Evolutionary conservation across 805 yeast species (phyloP).

Genomic region (Metschnikowia picachoensis): DNA sequence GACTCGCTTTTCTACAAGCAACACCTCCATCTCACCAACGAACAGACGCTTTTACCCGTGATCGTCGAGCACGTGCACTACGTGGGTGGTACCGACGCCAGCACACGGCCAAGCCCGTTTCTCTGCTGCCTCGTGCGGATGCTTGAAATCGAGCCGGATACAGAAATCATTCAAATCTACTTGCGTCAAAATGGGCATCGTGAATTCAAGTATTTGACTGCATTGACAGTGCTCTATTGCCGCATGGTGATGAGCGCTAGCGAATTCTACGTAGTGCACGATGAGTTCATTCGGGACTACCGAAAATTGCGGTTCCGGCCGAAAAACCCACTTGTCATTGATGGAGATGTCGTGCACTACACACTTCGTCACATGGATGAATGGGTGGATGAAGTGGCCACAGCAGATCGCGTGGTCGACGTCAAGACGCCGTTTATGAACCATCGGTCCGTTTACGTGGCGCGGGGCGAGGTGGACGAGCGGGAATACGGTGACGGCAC

Average conservation of each 20-base stretch:
- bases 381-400: slow-evolving; percentile 59
- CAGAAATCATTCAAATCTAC: slow-evolving; percentile 51
- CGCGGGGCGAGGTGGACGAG: slow-evolving; percentile 37
- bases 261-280: slow-evolving; percentile 42
- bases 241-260: slow-evolving; percentile 42
- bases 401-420: slow-evolving; percentile 61
- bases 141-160: slow-evolving; percentile 68
- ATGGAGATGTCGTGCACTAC: slow-evolving; percentile 30
- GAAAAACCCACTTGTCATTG: slow-evolving; percentile 23
- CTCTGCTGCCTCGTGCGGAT: slow-evolving; percentile 73
- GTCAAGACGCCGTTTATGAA: slow-evolving; percentile 65
- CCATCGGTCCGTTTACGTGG: slow-evolving; percentile 38
- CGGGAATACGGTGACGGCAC: slow-evolving; percentile 33
- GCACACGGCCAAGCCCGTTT: slow-evolving; percentile 64
- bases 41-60: slow-evolving; percentile 35
- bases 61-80: slow-evolving; percentile 33
- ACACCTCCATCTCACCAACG: slow-evolving; percentile 37
- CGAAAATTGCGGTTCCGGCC: slow-evolving; percentile 54
- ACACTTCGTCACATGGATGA: slow-evolving; percentile 61
- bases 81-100: slow-evolving; percentile 57
- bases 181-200: slow-evolving; percentile 50
- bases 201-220: slow-evolving; percentile 70
- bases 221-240: slow-evolving; percentile 63
- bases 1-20: slow-evolving; percentile 44
- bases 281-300: slow-evolving; percentile 57